A percentile compares a stretch with the other conserved stretches of the same genome.
Evolutionary conservation across 2,329 filamentous ascomycete genomes (phyloP).

Genomic region (Claviceps sorghi): DNA sequence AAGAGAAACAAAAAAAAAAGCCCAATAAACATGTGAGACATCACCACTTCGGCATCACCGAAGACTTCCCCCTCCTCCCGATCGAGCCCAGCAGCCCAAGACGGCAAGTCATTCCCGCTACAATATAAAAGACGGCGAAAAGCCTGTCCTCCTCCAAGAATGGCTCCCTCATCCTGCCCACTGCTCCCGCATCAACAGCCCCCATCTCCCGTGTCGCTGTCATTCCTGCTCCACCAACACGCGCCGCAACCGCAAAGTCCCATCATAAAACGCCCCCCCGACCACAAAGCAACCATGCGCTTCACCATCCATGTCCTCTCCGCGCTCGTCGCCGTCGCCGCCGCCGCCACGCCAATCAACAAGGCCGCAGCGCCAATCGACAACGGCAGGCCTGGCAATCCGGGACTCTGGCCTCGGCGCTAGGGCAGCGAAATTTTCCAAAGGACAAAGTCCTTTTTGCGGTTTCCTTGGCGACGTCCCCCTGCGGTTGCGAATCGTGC

Average conservation of each 20-base stretch:
- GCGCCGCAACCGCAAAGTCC: too few species aligned
- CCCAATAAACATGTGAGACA: not conserved
- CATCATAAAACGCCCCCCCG: too few species aligned
- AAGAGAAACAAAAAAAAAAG: not conserved
- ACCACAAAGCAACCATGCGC: not conserved
- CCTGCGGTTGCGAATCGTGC: too few species aligned
- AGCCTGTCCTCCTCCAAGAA: too few species aligned
- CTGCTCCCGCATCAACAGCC: too few species aligned
- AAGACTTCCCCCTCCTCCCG: not conserved
- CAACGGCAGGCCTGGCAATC: not conserved
- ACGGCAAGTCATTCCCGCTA: too few species aligned
- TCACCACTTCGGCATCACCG: not conserved
- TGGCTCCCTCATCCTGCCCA: too few species aligned
- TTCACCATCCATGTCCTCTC: not conserved
- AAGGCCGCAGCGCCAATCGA: not conserved
- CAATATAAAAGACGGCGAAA: not conserved
- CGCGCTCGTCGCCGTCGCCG: not conserved
- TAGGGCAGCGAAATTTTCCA: not conserved
- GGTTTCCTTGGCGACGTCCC: too few species aligned
- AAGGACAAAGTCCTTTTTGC: too few species aligned
- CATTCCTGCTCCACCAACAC: too few species aligned
- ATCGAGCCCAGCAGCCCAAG: too few species aligned
- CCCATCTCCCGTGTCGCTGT: too few species aligned
- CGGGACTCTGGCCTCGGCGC: not conserved
- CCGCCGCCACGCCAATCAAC: not conserved